These are phyloP conservation scores for Pulicaria dysenterica DNA, from an alignment of 129 eudicot genomes.

Conservation along the genomic window DNA sequence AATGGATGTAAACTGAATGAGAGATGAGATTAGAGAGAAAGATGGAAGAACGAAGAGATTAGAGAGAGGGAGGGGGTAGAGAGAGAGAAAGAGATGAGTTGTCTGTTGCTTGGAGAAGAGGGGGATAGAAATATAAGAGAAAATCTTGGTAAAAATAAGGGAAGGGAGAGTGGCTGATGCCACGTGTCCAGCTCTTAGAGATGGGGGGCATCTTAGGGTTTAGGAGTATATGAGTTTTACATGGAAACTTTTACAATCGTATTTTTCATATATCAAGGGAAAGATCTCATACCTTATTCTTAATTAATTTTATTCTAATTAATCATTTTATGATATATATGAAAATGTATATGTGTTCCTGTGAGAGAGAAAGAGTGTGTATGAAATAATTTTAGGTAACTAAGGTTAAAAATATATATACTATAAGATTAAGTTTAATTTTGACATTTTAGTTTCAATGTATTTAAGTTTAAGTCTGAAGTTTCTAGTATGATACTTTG, in stretches of 20 bases:
- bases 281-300: neutral
- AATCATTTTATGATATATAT: neutral
- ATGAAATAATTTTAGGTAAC: no score
- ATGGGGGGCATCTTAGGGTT: conserved; percentile 47
- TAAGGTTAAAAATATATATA: no score
- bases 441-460: no score
- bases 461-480: no score
- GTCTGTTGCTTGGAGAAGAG: conserved; percentile 41
- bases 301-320: neutral
- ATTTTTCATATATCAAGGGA: neutral
- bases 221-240: conserved; percentile 5
- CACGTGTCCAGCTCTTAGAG: conserved; percentile 49
- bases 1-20: neutral
- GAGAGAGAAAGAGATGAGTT: conserved; percentile 34
- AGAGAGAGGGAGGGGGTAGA: conserved; percentile 9
- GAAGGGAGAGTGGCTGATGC: conserved; percentile 40
- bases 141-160: conserved; percentile 10
- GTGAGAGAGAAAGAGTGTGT: neutral
- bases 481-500: no score
- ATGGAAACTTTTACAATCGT: conserved; percentile 11
- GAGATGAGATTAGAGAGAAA: conserved; percentile 11
- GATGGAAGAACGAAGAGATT: conserved; percentile 19
- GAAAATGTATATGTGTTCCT: no score
- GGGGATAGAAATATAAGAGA: conserved; percentile 26
- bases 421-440: no score